Base-by-base conservation (phyloP, 352 stramenopile species). In the Globisporangium sylvaticum region DNA sequence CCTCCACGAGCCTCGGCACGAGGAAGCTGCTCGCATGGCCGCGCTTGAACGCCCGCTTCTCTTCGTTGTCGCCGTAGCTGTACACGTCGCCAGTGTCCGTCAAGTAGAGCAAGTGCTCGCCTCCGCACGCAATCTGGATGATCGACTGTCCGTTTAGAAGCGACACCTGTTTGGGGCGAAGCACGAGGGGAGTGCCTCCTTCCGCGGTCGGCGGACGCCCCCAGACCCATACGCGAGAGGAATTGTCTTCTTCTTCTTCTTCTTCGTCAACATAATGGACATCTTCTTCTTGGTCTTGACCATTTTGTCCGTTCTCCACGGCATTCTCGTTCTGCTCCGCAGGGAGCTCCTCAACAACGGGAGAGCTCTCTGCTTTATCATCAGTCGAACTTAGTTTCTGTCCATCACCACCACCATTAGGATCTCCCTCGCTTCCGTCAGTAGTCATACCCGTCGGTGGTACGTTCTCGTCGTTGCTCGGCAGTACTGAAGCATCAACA, bases 41-140 rank as follows among this genome's bases (percentile, higher is more conserved):
- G 29, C 70, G 64, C 59, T 22, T 46, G 56, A 56, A 64, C 29
- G 24, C 46, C 46, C 77, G 83, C 59, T 83, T 87, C 54, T 92
- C 83, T 66, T 90, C 86, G 55, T 74, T 78, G 44, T 92, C 82
- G 0, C 84, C 84, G 64, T 84, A 94, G 55, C 80, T 90, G 63
- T 94, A 94, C 31, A 94, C 83, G 53, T 94, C 86, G 10, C 86
- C 86, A 1, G 80, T 88, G 1, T 81, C 80, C 3, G 83, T 93
- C 18, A 95, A 64, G 60, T 91, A 95, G 0, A 95, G 69, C 53
- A 93, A 64, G 59, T 91, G 83, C 55, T 93, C 85, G 3, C 84
- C 87, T 46, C 87, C 87, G 61, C 84, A 95, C 7, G 87, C 84
- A 14, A 95, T 76, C 69, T 93, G 78, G 27, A 91, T 68, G 25